Conservation (phyloP, 495 filamentous ascomycete genomes). For the Lasiosphaeriaceae sp. region DNA sequence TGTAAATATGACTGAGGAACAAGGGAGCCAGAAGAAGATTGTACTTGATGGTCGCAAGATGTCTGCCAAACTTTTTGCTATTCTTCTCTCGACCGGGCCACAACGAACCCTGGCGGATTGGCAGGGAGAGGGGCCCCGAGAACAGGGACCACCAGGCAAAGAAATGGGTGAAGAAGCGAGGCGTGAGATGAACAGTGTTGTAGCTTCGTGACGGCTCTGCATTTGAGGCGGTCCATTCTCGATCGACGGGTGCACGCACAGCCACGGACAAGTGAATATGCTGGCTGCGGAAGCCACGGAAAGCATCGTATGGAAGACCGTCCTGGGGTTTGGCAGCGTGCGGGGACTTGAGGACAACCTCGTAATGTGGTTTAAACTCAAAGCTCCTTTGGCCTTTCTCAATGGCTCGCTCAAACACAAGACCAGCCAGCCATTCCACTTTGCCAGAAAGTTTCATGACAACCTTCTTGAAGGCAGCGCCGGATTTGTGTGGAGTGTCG, state of each 20-base stretch:
- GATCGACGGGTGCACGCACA: conserved; percentile 73
- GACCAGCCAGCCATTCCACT: conserved; percentile 82
- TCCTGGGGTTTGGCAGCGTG: conserved; percentile 56
- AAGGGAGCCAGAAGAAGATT: conserved; percentile 87
- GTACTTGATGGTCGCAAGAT: conserved; percentile 96
- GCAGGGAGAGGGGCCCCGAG: conserved; percentile 89
- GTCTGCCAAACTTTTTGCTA: conserved; percentile 96
- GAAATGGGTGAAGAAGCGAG: conserved; percentile 96
- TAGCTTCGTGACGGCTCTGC: conserved; percentile 76
- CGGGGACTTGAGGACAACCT: conserved; percentile 80
- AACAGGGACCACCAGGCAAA: conserved; percentile 98
- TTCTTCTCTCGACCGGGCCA: conserved; percentile 92
- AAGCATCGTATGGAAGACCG: conserved; percentile 76
- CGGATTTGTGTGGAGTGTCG: conserved; percentile 63
- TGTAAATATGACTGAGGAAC: conserved; percentile 95
- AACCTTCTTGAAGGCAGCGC: conserved; percentile 89
- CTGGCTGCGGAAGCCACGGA: conserved; percentile 87
- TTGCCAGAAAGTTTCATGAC: conserved; percentile 97
- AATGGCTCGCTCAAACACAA: conserved; percentile 85
- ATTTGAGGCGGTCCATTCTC: conserved; percentile 74
- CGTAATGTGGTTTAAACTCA: conserved; percentile 86
- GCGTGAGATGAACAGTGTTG: conserved; percentile 89
- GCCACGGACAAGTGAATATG: conserved; percentile 93
- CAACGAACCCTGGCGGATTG: conserved; percentile 83
- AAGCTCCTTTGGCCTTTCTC: conserved; percentile 65